Evolutionary conservation across 768 basidiomycete species (phyloP), one percentile per base, ranked within the genome.

Genomic region (Hericium coralloides): DNA sequence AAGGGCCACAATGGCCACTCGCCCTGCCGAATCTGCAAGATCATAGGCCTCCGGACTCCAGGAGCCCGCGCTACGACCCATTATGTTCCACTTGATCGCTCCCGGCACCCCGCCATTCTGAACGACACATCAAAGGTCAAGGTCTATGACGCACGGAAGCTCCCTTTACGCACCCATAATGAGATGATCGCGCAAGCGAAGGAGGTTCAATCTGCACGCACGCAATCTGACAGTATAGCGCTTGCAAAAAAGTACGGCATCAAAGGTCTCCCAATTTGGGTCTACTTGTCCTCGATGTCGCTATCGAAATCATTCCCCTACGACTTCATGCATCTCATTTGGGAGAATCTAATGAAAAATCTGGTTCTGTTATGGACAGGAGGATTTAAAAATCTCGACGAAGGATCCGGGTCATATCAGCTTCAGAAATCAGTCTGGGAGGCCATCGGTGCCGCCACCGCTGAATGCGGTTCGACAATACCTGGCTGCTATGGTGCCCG

Each of bases 241-340:
- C 68, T 68, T 0, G 50, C 69, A 2, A 73, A 66, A 50, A 12
- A 57, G 20, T 69, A 60, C 43, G 73, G 76, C 7, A 69, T 74
- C 57, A 72, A 72, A 23, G 70, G 68, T 8, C 26, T 66, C 15
- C 61, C 76, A 3, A 38, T 73, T 0, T 69, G 77, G 20, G 56
- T 58, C 9, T 12, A 25, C 14, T 66, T 77, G 1, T 52, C 61
- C 1, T 74, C 70, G 0, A 56, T 77, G 20, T 63, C 64, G 5
- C 73, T 76, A 58, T 72, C 78, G 1, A 0, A 18, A 3, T 73
- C 73, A 14, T 74, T 77, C 20, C 77, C 76, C 0, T 72, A 73
- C 58, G 77, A 81, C 52, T 76, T 78, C 65, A 79, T 80, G 74
- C 79, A 82, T 53, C 67, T 77, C 0, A 65, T 79, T 22, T 74